A percentile compares a stretch with the other conserved stretches of the same genome.
These are phyloP conservation scores for Blastocladiella emersonii DNA, from an alignment of 371 early-diverging fungal species.

Conservation along the genomic window DNA sequence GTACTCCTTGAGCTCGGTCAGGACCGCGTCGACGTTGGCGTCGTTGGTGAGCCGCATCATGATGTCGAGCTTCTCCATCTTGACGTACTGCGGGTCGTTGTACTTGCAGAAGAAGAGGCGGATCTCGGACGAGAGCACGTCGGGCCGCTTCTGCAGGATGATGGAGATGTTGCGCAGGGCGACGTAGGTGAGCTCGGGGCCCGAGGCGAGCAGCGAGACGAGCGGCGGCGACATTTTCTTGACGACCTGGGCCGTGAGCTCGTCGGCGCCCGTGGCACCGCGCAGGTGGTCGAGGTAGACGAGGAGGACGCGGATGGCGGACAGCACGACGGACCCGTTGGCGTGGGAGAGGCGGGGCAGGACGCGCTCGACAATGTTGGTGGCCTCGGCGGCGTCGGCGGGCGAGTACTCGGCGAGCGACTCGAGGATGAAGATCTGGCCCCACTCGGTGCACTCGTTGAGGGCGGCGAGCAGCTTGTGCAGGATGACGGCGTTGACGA, in stretches of 20 bases:
- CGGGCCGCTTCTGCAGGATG: conserved; percentile 85
- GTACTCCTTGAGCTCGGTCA: conserved; percentile 87
- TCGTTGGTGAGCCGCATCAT: conserved; percentile 74
- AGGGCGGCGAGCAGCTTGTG: conserved; percentile 82
- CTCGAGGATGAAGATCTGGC: conserved; percentile 78
- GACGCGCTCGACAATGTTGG: conserved; percentile 78
- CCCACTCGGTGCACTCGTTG: conserved; percentile 97
- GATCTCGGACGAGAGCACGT: conserved; percentile 74
- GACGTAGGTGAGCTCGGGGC: conserved; percentile 93
- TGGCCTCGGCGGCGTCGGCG: conserved; percentile 71
- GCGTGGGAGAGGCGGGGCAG: conserved; percentile 89
- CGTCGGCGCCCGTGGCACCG: conserved; percentile 32
- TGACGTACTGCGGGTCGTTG: conserved; percentile 96
- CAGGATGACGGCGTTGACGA: conserved; percentile 60
- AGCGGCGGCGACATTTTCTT: conserved; percentile 81
- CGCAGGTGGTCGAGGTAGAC: conserved; percentile 45
- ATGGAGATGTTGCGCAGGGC: conserved; percentile 87
- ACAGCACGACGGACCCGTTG: conserved; percentile 88
- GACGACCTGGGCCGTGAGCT: conserved; percentile 48
- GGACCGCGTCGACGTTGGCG: conserved; percentile 73
- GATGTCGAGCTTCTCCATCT: conserved; percentile 89
- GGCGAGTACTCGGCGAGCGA: conserved; percentile 75
- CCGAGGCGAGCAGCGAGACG: conserved; percentile 78
- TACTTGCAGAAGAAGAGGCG: conserved; percentile 96
- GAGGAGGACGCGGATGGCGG: conserved; percentile 79